Evolutionary conservation across 768 basidiomycete genomes (phyloP), one percentile per base, ranked within the genome.

Genomic region (Psilocybe tampanensis): DNA sequence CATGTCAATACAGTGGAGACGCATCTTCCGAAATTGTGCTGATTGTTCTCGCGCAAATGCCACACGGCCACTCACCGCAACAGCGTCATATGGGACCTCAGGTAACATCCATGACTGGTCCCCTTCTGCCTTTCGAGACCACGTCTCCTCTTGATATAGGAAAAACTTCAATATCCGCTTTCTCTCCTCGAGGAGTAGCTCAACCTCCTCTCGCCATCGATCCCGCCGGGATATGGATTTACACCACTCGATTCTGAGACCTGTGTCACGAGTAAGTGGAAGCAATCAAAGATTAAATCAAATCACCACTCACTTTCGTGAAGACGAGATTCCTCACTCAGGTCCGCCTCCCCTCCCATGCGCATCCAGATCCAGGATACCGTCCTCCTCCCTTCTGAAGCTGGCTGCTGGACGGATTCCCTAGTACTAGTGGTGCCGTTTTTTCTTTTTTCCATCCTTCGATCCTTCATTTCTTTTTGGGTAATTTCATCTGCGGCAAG

Each of bases 161-260:
- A 54, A 44, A 26, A 55, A 60, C 2, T 39, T 48, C 22, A 55
- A 8, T 9, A 55, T 48, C 1, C 54, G 53, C 3, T 53, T 42
- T 53, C 51, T 60, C 32, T 60, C 59, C 36, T 60, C 59, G 15
- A 22, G 24, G 0, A 60, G n/a, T 4, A 60, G 42, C 13, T 19
- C n/a, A 3, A 49, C 19, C n/a, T 60, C 59, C 33, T 60, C 59
- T 5, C 18, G 15, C 24, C 34, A 51, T 15, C 59, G 54, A 34
- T 42, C 2, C 41, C 53, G 1, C 6, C 59, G 53, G 8, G 54
- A 53, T 23, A 53, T 36, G 15, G 13, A 52, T 11, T 33, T 3
- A 32, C 54, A 55, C 48, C 54, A 60, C 26, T 60, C 59, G 18
- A 55, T 55, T n/a, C 47, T 5, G 2, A 60, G 44, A 21, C 47